Conservation (phyloP, 192 early-diverging fungal species). For the Funneliformis mosseae region DNA sequence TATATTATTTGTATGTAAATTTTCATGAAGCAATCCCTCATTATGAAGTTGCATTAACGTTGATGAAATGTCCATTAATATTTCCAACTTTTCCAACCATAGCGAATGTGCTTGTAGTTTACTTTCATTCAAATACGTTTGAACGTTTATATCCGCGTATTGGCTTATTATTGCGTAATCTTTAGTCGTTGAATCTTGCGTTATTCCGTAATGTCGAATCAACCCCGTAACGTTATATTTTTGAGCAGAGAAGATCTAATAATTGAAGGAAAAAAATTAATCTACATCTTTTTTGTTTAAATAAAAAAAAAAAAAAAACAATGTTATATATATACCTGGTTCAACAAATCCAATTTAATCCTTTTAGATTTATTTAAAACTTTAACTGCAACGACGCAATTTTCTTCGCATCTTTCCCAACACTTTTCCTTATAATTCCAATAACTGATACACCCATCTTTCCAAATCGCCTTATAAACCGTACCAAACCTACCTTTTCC, state of each 20-base stretch:
- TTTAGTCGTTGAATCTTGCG: conserved; percentile 3
- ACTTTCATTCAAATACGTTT: not conserved
- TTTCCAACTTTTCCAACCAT: not conserved
- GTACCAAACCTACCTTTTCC: conserved; percentile 17
- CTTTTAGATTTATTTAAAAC: not conserved
- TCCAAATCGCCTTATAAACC: conserved; percentile 1
- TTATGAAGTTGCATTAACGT: not conserved
- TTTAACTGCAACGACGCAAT: not conserved
- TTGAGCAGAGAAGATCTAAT: not conserved
- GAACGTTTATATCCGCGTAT: not conserved
- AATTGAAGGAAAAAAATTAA: too few relatives aligned
- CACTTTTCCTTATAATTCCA: not conserved
- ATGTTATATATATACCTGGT: not conserved
- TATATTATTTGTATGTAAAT: not conserved
- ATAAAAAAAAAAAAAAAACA: too few relatives aligned
- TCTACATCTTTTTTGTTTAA: too few relatives aligned
- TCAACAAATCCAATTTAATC: not conserved
- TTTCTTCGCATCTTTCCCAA: not conserved
- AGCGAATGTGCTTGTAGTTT: not conserved
- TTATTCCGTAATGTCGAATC: not conserved
- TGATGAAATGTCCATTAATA: not conserved
- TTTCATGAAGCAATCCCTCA: not conserved
- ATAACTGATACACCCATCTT: conserved; percentile 1
- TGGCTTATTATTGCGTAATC: not conserved
- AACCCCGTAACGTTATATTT: not conserved